Base-by-base conservation (phyloP, 345 rosid species). In the Eucalyptus cladocalyx region DNA sequence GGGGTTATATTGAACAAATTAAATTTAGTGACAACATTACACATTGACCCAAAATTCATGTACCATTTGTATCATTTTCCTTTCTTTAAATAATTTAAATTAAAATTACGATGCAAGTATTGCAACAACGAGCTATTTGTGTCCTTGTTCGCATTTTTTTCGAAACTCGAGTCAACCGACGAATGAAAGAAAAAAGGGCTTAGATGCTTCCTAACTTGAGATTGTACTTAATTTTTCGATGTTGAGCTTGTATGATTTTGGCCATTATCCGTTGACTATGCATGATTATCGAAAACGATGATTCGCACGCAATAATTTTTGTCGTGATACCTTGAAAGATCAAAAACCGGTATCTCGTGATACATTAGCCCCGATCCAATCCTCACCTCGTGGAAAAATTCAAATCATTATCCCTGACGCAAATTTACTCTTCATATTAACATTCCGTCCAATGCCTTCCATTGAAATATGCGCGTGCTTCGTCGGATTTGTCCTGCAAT, bases 401-500 rank as follows among this genome's bases (percentile, higher is more conserved):
- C 40, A 32, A n/a, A 67, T 32, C 1, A 8, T 0, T 16, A n/a
- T 67, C 5, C 37, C n/a, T 5, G 10, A 16, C 2, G 1, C 37
- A n/a, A 67, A 67, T 67, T 17, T n/a, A n/a, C 21, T 18, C 40
- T 67, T 30, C 4, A 62, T 6, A 62, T 62, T 62, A 62, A 62
- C 32, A 62, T 62, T 30, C 0, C 4, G 9, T 62, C 69, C 17
- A 62, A 62, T 62, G 34, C 1, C 18, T 7, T 30, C 16, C 40
- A 67, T n/a, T 3, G 11, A 67, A 67, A 62, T 14, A 5, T 4
- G 5, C 0, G 2, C 2, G 7, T 32, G 80, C 76, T 16, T 16
- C 6, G 1, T 67, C 3, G 2, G 21, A 8, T 16, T 8, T 2
- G 0, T 67, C 23, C 5, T 69, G 1, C 4, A 17, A 5, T 34